Conservation (phyloP, 345 rosid genomes). For the Hypericum perforatum region DNA sequence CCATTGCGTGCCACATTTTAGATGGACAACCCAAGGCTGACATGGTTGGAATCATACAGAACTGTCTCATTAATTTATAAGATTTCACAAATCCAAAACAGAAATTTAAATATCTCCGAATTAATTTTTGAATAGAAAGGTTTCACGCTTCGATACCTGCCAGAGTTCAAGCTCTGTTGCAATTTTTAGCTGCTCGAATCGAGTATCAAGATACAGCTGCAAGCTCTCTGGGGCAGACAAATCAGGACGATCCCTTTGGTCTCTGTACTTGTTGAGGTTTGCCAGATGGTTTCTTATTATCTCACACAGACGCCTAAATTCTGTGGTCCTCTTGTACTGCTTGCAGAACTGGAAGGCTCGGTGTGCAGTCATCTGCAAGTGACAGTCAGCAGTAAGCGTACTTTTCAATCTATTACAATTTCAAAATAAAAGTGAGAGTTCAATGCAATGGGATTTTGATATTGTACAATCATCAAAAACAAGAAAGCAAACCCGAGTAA, state of each 20-base stretch:
- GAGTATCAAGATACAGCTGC: constrained; percentile 87
- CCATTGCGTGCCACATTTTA: too few relatives aligned
- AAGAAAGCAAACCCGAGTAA: too few relatives aligned
- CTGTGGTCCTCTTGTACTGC: constrained; percentile 90
- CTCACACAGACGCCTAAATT: constrained; percentile 91
- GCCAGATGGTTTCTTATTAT: constrained; percentile 88
- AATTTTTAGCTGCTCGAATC: constrained; percentile 94
- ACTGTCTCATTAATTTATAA: too few relatives aligned
- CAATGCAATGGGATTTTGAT: too few relatives aligned
- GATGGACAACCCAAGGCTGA: too few relatives aligned
- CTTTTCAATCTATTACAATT: background rate
- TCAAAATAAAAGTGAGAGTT: too few relatives aligned
- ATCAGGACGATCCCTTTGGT: constrained; percentile 98
- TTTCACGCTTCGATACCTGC: constrained; percentile 45
- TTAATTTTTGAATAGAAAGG: too few relatives aligned
- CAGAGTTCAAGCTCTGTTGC: constrained; percentile 92
- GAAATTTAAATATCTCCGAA: too few relatives aligned
- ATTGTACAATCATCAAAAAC: too few relatives aligned
- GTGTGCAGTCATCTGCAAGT: constrained; percentile 92
- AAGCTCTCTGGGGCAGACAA: constrained; percentile 87
- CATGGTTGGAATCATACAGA: too few relatives aligned
- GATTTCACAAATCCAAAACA: too few relatives aligned
- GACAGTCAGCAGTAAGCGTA: constrained; percentile 4
- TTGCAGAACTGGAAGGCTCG: constrained; percentile 97
- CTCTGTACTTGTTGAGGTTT: constrained; percentile 91